phyloP scores from a whole-genome alignment of 225 moss, liverwort and hornwort genomes.

The Anthoceros angustus region DNA sequence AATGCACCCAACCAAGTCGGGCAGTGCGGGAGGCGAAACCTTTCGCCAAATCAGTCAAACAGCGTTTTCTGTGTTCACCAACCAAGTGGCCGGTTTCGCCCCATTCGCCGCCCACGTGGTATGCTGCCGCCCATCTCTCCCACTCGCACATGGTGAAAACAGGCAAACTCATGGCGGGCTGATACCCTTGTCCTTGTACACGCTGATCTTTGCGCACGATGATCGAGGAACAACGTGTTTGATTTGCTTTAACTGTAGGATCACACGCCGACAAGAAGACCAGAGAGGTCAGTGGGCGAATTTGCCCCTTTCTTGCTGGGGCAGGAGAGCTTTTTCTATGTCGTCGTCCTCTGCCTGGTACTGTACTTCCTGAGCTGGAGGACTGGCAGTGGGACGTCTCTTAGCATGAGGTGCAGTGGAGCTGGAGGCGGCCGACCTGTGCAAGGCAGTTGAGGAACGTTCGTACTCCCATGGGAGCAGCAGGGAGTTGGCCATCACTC shows the following conservation, averaged over 20 bases:
- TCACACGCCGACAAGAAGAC: not conserved
- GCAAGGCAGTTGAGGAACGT: constrained; percentile 25
- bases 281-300: constrained; percentile 12
- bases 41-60: too few relatives aligned
- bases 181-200: too few relatives aligned
- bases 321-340: constrained; percentile 42
- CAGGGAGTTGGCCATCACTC: constrained; percentile 90
- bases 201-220: too few relatives aligned
- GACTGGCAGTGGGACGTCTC: constrained; percentile 11
- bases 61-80: too few relatives aligned
- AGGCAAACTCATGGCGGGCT: too few relatives aligned
- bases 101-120: too few relatives aligned
- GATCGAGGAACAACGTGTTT: not conserved
- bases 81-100: too few relatives aligned
- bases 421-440: constrained; percentile 10
- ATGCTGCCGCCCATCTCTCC: too few relatives aligned
- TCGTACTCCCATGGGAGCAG: constrained; percentile 74
- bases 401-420: constrained; percentile 11
- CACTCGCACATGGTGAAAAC: too few relatives aligned
- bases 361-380: not conserved
- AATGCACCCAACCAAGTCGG: too few relatives aligned
- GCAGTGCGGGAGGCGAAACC: too few relatives aligned
- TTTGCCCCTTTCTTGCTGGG: constrained; percentile 20
- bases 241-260: not conserved
- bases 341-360: constrained; percentile 23